Evolutionary conservation across 371 early-diverging fungal genomes (phyloP).

Genomic region (Lichtheimia corymbifera): DNA sequence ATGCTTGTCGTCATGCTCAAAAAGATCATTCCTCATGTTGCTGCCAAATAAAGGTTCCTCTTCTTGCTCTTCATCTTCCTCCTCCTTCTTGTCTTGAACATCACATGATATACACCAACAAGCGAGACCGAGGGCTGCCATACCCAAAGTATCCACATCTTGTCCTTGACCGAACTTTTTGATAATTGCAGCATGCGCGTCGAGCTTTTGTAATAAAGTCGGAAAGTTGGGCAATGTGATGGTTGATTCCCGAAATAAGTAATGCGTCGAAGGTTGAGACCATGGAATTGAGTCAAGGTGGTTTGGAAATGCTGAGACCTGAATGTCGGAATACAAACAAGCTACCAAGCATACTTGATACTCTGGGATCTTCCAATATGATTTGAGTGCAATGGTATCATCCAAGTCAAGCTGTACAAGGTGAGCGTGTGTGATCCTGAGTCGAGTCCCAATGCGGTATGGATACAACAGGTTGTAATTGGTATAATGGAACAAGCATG

Average conservation of each 20-base stretch:
- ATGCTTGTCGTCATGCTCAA: slow-evolving; percentile 10
- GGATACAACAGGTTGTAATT: slow-evolving; percentile 19
- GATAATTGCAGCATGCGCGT: slow-evolving; percentile 15
- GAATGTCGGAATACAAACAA: slow-evolving; percentile 21
- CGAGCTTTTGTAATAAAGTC: slow-evolving; percentile 15
- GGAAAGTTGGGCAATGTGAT: not conserved
- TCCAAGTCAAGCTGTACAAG: slow-evolving; percentile 2
- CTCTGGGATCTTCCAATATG: slow-evolving; percentile 3
- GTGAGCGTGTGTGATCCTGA: slow-evolving; percentile 24
- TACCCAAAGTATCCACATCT: not conserved
- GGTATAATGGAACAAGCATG: slow-evolving; percentile 24
- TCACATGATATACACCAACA: not conserved
- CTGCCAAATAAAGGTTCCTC: not conserved
- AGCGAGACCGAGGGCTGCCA: not conserved
- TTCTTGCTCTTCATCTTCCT: not conserved
- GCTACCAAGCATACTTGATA: slow-evolving; percentile 11
- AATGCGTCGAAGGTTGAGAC: not conserved
- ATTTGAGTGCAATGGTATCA: not conserved
- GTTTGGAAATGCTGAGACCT: slow-evolving; percentile 12
- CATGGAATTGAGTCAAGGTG: not conserved
- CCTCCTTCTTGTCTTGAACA: not conserved
- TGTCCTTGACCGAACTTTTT: slow-evolving; percentile 8
- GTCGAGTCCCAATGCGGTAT: slow-evolving; percentile 19
- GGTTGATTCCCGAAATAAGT: not conserved
- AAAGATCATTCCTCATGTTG: slow-evolving; percentile 1